Evolutionary conservation across 192 early-diverging fungal genomes (phyloP).

Genomic region (Coemansia sp.): DNA sequence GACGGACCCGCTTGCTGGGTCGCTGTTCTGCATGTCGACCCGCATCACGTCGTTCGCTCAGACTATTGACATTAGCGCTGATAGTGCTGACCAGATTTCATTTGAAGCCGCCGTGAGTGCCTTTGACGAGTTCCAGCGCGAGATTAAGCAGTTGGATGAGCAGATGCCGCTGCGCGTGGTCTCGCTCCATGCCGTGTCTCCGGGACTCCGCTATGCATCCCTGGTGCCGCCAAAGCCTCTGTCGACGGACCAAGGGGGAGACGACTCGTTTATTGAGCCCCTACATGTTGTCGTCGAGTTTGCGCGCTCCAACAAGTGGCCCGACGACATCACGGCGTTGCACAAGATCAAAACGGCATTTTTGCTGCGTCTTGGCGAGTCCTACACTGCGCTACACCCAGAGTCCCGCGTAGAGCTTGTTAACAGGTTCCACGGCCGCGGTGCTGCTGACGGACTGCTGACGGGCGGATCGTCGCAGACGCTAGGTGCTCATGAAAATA

Average conservation of each 20-base stretch:
- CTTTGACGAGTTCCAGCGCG: conserved; percentile 33
- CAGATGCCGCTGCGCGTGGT: conserved; percentile 50
- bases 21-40: conserved; percentile 21
- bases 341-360: conserved; percentile 92
- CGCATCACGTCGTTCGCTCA: conserved; percentile 24
- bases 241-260: conserved; percentile 41
- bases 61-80: conserved; percentile 19
- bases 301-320: conserved; percentile 83
- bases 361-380: conserved; percentile 72
- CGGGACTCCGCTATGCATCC: conserved; percentile 66
- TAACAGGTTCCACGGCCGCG: conserved; percentile 57
- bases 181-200: conserved; percentile 38
- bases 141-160: conserved; percentile 36
- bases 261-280: conserved; percentile 62
- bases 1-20: background rate
- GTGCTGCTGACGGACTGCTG: conserved; percentile 56
- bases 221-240: conserved; percentile 44
- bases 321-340: conserved; percentile 82
- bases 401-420: conserved; percentile 38
- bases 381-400: conserved; percentile 49
- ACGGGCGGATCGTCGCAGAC: conserved; percentile 24
- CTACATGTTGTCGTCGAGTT: conserved; percentile 84
- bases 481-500: conserved; percentile 17
- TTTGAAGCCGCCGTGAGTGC: conserved; percentile 39
- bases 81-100: conserved; percentile 14